Base-by-base conservation (phyloP, 306 rosid genomes). In the Gynostemma pentaphyllum region DNA sequence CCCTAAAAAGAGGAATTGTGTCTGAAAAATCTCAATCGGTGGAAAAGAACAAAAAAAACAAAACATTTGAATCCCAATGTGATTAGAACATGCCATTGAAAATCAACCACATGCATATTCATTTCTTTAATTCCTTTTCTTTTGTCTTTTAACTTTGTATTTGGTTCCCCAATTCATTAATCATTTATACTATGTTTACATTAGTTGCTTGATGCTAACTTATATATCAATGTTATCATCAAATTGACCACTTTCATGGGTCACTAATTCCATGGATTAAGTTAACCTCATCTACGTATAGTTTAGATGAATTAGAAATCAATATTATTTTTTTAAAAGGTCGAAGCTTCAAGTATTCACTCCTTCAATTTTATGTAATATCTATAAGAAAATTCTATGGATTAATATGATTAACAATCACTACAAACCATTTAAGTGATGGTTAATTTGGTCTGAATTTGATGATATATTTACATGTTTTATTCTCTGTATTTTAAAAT, bases 91-190 rank as follows among this genome's bases (percentile, higher is more conserved):
- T 67, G 94, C 71, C 40, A 74, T 70, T 44, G 9, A 74, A 79
- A 85, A 85, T 74, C 82, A 72, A 74, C 78, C 87, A 81, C 83
- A 74, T 85, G 90, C 73, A 37, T 65, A 64, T 15, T 54, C 40
- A 21, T 72, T 18, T 44, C 60, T 64, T 60, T 30, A 22, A 52
- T 71, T 75, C 27, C 4, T 14, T 5, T 53, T 57, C 59, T 57
- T 56, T 60, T 48, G 54, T 48, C 54, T 48, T 48, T 48, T 48
- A 48, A 9, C 68, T 83, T 75, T 80, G 55, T 68, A 69, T 77
- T 76, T 62, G 78, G 71, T 76, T 80, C 84, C 74, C 77, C 87
- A 76, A 87, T 53, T 83, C 78, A 63, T 82, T 81, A 81, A 85
- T 88, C 75, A 83, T 40, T 40, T 9, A 40, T 1, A 0, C 45